Evolutionary conservation across 805 yeast species (phyloP).

Genomic region (Spathaspora girioi): DNA sequence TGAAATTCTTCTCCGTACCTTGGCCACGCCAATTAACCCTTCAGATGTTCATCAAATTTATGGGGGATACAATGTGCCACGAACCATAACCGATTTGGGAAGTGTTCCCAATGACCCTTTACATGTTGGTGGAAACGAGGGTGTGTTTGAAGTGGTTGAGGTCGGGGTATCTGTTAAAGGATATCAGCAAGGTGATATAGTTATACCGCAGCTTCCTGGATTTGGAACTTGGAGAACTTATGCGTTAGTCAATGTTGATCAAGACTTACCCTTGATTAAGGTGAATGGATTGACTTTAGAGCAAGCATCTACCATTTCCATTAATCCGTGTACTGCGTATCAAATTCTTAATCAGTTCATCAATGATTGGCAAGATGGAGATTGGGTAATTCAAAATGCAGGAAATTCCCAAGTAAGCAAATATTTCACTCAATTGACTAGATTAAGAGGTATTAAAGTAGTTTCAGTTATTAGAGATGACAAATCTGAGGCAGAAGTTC

Average conservation of each 20-base stretch:
- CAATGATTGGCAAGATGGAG: conserved; percentile 18
- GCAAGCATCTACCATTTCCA: conserved; percentile 82
- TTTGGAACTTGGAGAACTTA: conserved; percentile 86
- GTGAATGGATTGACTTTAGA: conserved; percentile 27
- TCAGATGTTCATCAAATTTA: conserved; percentile 83
- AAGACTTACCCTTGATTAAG: conserved; percentile 17
- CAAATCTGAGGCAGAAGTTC: conserved; percentile 19
- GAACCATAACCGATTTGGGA: conserved; percentile 49
- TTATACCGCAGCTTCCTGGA: conserved; percentile 67
- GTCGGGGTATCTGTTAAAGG: conserved; percentile 53
- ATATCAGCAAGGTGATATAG: conserved; percentile 77
- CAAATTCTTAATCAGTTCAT: conserved; percentile 69
- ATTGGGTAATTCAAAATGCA: conserved; percentile 31
- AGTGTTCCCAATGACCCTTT: conserved; percentile 45
- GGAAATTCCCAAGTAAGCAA: conserved; percentile 33
- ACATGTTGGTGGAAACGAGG: conserved; percentile 94
- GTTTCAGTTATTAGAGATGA: conserved; percentile 27
- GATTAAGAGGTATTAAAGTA: conserved; percentile 19
- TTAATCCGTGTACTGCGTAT: conserved; percentile 87
- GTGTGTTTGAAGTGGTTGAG: conserved; percentile 79
- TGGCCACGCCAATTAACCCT: conserved; percentile 88
- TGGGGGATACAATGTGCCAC: conserved; percentile 82
- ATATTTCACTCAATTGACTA: conserved; percentile 28
- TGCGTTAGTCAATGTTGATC: conserved; percentile 38
- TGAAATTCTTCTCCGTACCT: conserved; percentile 57